Evolutionary conservation across 257 asterid genomes (phyloP).

Genomic region (Salvia miltiorrhiza): DNA sequence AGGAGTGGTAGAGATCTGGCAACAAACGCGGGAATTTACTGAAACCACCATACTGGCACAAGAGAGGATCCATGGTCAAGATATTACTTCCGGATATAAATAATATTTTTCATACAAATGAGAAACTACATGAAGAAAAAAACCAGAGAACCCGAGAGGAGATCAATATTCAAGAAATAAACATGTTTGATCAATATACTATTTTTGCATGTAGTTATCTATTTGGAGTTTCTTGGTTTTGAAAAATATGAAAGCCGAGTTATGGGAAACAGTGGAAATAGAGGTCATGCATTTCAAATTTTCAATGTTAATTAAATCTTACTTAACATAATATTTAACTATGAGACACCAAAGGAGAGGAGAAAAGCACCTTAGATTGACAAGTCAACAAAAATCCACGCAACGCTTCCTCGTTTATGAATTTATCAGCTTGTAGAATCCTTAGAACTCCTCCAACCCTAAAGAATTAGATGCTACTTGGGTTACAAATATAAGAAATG

Average conservation of each 20-base stretch:
- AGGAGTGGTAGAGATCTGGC: constrained; percentile 92
- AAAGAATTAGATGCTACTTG: constrained; percentile 10
- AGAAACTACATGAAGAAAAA: neutral
- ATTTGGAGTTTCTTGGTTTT: neutral
- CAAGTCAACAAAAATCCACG: constrained; percentile 70
- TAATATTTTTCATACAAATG: neutral
- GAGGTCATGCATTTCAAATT: neutral
- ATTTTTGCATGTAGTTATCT: neutral
- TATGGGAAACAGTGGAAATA: neutral
- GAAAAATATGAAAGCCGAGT: neutral
- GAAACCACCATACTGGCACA: constrained; percentile 86
- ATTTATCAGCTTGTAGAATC: constrained; percentile 70
- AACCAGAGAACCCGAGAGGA: neutral
- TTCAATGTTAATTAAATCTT: neutral
- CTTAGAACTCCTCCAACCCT: constrained; percentile 90
- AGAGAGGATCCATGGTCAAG: neutral
- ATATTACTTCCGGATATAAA: neutral
- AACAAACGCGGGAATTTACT: constrained; percentile 68
- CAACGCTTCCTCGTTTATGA: constrained; percentile 54
- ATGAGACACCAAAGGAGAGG: constrained; percentile 20
- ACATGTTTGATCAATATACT: neutral
- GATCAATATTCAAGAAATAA: neutral
- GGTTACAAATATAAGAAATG: neutral
- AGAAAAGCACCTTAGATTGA: constrained; percentile 71
- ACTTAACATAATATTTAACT: neutral